Percentiles rank a stretch among this genome's conserved stretches.
Conservation (phyloP, 805 yeast genomes). For the Yamadazyma sp. region DNA sequence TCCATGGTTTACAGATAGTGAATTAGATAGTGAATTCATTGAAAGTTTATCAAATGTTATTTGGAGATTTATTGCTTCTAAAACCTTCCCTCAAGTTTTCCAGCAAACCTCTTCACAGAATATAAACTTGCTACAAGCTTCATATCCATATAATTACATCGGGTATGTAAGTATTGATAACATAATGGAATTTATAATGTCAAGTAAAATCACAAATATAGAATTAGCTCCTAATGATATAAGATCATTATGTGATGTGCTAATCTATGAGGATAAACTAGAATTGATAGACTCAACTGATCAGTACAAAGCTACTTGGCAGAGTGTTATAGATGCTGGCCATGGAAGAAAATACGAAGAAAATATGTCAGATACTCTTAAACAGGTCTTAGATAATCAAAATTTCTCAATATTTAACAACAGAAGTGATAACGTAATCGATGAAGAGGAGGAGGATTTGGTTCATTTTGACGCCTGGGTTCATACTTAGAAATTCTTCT, state of each 20-base stretch:
- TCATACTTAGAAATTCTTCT: constrained; percentile 4
- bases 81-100: constrained; percentile 74
- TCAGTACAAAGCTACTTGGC: constrained; percentile 79
- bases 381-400: constrained; percentile 5
- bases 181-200: constrained; percentile 69
- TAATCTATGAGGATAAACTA: constrained; percentile 80
- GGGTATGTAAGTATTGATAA: constrained; percentile 70
- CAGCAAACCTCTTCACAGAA: constrained; percentile 37
- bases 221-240: constrained; percentile 75
- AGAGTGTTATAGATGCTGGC: constrained; percentile 71
- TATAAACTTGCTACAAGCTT: constrained; percentile 41
- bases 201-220: constrained; percentile 74
- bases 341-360: constrained; percentile 30
- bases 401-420: constrained; percentile 14
- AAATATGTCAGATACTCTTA: neutral
- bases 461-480: constrained; percentile 16
- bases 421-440: constrained; percentile 13
- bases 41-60: constrained; percentile 78
- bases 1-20: constrained; percentile 98
- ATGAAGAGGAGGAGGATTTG: constrained; percentile 16
- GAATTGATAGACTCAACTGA: constrained; percentile 57
- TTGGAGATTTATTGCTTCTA: constrained; percentile 80
- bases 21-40: constrained; percentile 90
- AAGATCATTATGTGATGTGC: constrained; percentile 79
- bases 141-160: constrained; percentile 56